Base-by-base conservation (phyloP, 1,284 basidiomycete genomes). In the Exobasidium cylindrosporum region DNA sequence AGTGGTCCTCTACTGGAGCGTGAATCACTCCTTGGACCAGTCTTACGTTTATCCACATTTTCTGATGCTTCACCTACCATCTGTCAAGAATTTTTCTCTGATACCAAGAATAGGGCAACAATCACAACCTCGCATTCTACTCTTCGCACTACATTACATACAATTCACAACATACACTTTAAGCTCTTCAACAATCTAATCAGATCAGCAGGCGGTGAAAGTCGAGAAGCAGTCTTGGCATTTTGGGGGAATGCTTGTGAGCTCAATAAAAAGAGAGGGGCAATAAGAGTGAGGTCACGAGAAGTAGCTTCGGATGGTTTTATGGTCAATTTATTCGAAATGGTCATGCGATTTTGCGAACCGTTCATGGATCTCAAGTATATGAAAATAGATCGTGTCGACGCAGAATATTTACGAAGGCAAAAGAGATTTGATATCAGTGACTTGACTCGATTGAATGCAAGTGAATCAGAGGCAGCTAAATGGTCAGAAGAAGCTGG, bases 311-410 rank as follows among this genome's bases (percentile, higher is more conserved):
- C 88, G 0, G 95, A 99, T 76, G 88, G 90, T 55, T 97, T 92
- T 81, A 91, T 97, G 88, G 86, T 91, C 64, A 98, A 97, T 73
- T 73, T 95, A 44, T 91, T 94, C 74, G 85, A 86, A 43, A 83
- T 96, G 21, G 81, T 97, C 26, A 83, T 94, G 46, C 86, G 88
- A 23, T 91, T 99, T 70, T 89, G 92, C n/a, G 91, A 93, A 69
- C 96, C 96, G 0, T 97, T 98, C 78, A 92, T 97, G 85, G 95
- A 98, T 79, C 87, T 90, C 0, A 87, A 85, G 60, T 95, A 89
- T 74, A 87, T 88, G 57, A 98, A 97, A 85, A 79, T 79, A 32
- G 91, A 97, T 79, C 89, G 91, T 59, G 91, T 98, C 60, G 94
- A 98, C 75, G 83, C 87, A 3, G 82, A 88, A 23, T 98, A 89